Percentiles rank a stretch among this genome's conserved stretches.
Evolutionary conservation across 306 rosid species (phyloP).

Genomic region (Dryas octopetala): DNA sequence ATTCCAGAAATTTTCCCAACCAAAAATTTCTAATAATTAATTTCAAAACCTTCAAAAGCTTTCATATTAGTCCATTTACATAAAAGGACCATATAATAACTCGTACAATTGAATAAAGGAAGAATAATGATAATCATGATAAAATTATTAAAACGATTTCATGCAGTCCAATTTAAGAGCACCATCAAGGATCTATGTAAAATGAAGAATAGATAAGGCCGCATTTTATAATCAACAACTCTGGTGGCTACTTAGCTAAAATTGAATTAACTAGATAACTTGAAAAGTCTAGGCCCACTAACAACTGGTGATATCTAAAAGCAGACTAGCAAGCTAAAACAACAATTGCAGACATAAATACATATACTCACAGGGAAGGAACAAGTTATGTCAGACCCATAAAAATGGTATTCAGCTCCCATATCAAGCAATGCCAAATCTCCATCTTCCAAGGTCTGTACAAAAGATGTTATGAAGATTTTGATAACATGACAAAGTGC

Average conservation of each 20-base stretch:
- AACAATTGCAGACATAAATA: slow-evolving; percentile 21
- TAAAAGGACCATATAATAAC: neutral
- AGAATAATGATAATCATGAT: neutral
- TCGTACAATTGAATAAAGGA: neutral
- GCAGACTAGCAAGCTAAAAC: neutral
- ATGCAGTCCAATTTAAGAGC: neutral
- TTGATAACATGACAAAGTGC: neutral
- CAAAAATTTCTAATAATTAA: too few relatives aligned
- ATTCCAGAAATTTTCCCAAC: too few relatives aligned
- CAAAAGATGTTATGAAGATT: slow-evolving; percentile 8
- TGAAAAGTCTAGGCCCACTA: neutral
- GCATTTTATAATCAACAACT: neutral
- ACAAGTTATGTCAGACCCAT: slow-evolving; percentile 95
- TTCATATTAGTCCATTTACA: neutral
- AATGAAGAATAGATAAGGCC: neutral
- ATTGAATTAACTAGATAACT: too few relatives aligned
- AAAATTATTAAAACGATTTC: neutral
- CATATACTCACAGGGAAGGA: slow-evolving; percentile 77
- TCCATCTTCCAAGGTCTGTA: slow-evolving; percentile 83
- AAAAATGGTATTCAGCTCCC: slow-evolving; percentile 95
- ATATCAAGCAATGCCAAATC: slow-evolving; percentile 92
- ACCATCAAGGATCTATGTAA: neutral
- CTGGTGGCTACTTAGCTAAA: neutral
- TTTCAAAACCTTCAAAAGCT: too few relatives aligned
- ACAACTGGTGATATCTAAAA: neutral